phyloP scores from a whole-genome alignment of 1,284 basidiomycete species.

The Papiliotrema nemorosa region DNA sequence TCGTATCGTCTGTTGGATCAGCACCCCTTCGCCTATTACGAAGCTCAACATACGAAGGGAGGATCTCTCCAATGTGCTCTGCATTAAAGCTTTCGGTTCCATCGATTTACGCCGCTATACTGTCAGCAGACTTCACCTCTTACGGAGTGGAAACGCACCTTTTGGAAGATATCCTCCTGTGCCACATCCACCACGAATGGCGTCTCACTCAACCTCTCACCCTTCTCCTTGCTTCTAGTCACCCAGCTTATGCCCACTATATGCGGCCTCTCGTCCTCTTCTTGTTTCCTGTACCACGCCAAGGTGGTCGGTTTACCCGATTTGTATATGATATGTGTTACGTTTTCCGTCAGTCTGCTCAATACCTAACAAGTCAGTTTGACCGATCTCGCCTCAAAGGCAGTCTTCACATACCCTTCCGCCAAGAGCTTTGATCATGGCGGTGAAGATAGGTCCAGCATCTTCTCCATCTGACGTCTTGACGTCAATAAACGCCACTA shows the following conservation, averaged over 20 bases:
- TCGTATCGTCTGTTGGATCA: constrained; percentile 12
- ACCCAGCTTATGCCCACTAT: constrained; percentile 92
- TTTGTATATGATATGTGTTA: constrained; percentile 89
- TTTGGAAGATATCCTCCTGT: constrained; percentile 63
- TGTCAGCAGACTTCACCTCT: constrained; percentile 1
- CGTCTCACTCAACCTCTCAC: constrained; percentile 62
- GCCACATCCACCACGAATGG: constrained; percentile 67
- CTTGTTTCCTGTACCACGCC: constrained; percentile 62
- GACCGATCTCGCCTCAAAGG: too few relatives aligned
- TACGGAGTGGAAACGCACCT: constrained; percentile 52
- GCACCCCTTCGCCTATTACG: background rate
- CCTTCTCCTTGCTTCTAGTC: constrained; percentile 73
- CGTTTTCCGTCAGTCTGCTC: constrained; percentile 52
- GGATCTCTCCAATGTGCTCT: background rate
- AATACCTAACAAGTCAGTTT: constrained; percentile 55
- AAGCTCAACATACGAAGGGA: background rate
- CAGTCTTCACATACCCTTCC: constrained; percentile 61
- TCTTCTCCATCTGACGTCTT: constrained; percentile 81
- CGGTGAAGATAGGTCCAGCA: constrained; percentile 73
- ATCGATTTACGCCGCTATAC: constrained; percentile 60
- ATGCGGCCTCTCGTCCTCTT: constrained; percentile 56
- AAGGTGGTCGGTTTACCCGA: constrained; percentile 75
- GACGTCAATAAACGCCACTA: constrained; percentile 85
- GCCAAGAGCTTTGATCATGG: constrained; percentile 76
- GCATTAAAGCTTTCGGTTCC: constrained; percentile 44